Base-by-base conservation (phyloP, 306 rosid genomes). In the Echinosophora koreensis region DNA sequence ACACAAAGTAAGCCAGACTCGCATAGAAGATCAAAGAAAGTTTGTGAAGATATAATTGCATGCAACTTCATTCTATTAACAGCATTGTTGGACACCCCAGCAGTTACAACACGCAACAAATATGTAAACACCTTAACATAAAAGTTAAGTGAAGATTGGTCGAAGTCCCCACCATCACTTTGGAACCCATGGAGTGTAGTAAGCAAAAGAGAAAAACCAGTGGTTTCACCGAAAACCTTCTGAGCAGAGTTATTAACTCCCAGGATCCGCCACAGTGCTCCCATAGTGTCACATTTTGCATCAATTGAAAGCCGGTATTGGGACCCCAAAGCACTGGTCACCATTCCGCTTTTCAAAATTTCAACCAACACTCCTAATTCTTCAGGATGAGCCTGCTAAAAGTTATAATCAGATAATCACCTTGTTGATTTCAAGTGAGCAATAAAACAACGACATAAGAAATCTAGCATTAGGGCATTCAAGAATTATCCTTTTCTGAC, bases 201-300 rank as follows among this genome's bases (percentile, higher is more conserved):
- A 59, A 96, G 98, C 87, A 96, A 86, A 82, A 96, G 97, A 82
- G 99, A 93, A 84, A 96, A 96, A 56, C 99, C 98, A 37, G 99
- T 96, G 71, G 93, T 91, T 85, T 96, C 99, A 42, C 99, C 99
- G 77, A 96, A 96, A 74, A 91, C 87, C 82, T 91, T 90, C 85
- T 87, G 94, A 44, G 98, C 91, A 52, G 92, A 81, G 81, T 63
- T 82, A 82, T 93, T 96, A 80, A 86, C 91, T 79, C 92, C 98
- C 84, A 96, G 71, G 79, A 93, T 86, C 16, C 98, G 94, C 96
- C 97, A 93, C 69, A 96, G 71, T 73, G 90, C 81, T 77, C 99
- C 99, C 98, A 96, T 87, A 39, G 88, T 90, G 76, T 96, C 99
- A 78, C 99, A 96, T 82, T 86, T 93, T 55, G 99, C 99, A 78